Percentiles rank a stretch among this genome's conserved stretches.
phyloP scores from a whole-genome alignment of 2,329 filamentous ascomycete species.

The Aphanocladium album region DNA sequence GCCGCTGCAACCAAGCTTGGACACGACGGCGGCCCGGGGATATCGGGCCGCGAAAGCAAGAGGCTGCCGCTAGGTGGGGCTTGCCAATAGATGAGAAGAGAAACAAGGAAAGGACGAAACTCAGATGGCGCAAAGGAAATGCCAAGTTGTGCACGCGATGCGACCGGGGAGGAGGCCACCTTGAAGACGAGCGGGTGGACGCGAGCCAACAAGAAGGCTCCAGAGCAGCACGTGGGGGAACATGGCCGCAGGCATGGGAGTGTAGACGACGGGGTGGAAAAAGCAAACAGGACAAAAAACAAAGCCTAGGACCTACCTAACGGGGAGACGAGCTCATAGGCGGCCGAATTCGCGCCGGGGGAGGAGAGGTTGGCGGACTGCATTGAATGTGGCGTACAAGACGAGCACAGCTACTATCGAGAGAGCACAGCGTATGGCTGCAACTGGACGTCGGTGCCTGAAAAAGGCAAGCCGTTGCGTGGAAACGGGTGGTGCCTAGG shows the following conservation, averaged over 20 bases:
- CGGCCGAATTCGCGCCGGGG: background rate
- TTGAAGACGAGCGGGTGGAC: background rate
- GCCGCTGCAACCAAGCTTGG: background rate
- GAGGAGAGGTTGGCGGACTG: background rate
- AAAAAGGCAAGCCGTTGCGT: slow-evolving; percentile 9
- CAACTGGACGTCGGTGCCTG: background rate
- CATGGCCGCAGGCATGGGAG: background rate
- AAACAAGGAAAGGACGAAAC: background rate
- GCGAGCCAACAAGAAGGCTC: background rate
- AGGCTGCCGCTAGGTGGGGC: background rate
- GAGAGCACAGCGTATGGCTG: background rate
- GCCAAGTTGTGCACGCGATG: slow-evolving; percentile 3
- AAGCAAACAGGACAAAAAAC: background rate
- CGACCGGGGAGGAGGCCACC: background rate
- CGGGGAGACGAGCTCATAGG: slow-evolving; percentile 9
- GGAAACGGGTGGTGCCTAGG: background rate
- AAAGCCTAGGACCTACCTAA: background rate
- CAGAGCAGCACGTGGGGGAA: slow-evolving; percentile 1
- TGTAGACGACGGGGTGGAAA: background rate
- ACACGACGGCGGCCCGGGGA: background rate
- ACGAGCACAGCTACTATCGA: background rate
- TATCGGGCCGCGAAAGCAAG: background rate
- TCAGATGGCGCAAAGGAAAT: background rate
- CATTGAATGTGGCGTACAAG: background rate
- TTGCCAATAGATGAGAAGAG: background rate